Evolutionary conservation across 1,284 basidiomycete genomes (phyloP).

Genomic region (Ceratobasidium theobromae): DNA sequence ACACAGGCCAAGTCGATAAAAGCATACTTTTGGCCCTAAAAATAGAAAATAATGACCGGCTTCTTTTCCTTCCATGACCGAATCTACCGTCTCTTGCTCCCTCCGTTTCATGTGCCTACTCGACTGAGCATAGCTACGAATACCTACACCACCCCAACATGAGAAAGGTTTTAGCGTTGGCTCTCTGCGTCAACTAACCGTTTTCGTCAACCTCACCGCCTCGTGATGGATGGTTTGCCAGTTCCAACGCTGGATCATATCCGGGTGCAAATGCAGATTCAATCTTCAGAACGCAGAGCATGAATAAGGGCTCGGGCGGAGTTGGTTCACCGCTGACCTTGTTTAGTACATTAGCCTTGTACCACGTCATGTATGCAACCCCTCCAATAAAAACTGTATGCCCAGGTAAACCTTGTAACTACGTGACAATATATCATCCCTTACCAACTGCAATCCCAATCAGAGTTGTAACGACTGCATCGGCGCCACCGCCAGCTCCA

Average conservation of each 20-base stretch:
- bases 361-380: slow-evolving; percentile 71
- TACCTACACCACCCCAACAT: slow-evolving; percentile 43
- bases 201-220: slow-evolving; percentile 30
- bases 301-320: slow-evolving; percentile 38
- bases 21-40: slow-evolving; percentile 68
- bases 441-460: slow-evolving; percentile 61
- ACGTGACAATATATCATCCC: not conserved
- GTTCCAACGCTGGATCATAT: slow-evolving; percentile 77
- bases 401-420: not conserved
- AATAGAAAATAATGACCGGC: slow-evolving; percentile 73
- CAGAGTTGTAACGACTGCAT: slow-evolving; percentile 60
- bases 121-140: slow-evolving; percentile 50
- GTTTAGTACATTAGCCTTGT: slow-evolving; percentile 76
- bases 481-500: slow-evolving; percentile 41
- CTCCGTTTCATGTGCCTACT: slow-evolving; percentile 63
- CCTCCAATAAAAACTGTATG: slow-evolving; percentile 65
- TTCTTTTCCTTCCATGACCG: slow-evolving; percentile 72
- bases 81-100: slow-evolving; percentile 75
- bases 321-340: slow-evolving; percentile 53
- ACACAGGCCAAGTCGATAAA: not conserved
- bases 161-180: slow-evolving; percentile 38
- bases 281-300: slow-evolving; percentile 51
- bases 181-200: not conserved
- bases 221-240: slow-evolving; percentile 53
- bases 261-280: slow-evolving; percentile 64